These are phyloP conservation scores for Blastocladiella emersonii DNA, from an alignment of 371 early-diverging fungal genomes.

Conservation along the genomic window DNA sequence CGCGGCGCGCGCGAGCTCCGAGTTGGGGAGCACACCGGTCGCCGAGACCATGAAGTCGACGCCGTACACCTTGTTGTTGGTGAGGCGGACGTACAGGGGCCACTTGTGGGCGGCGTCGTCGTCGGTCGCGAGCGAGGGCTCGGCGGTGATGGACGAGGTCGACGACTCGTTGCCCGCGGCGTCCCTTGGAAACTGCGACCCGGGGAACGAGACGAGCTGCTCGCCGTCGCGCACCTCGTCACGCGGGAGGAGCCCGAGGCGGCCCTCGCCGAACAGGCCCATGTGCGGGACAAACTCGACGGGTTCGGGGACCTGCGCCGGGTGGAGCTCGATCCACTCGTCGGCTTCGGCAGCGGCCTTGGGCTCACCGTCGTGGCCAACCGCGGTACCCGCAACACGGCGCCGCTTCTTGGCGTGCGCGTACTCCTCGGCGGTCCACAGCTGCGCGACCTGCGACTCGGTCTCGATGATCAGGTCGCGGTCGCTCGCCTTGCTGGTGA, in stretches of 20 bases:
- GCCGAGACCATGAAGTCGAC: constrained; percentile 3
- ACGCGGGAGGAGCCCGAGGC: neutral
- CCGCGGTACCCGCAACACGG: neutral
- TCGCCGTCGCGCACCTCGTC: neutral
- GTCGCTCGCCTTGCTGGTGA: neutral
- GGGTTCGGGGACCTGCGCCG: neutral
- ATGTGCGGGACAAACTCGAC: constrained; percentile 3
- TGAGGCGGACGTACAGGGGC: constrained; percentile 2
- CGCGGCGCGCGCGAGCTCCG: neutral
- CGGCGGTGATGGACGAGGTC: neutral
- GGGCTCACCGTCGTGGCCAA: neutral
- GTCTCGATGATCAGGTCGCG: constrained; percentile 5
- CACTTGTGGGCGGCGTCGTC: neutral
- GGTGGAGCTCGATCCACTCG: neutral
- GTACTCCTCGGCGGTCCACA: neutral
- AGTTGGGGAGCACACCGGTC: constrained; percentile 4
- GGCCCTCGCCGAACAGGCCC: constrained; percentile 1
- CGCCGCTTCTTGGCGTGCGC: neutral
- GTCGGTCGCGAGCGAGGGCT: neutral
- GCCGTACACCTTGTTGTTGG: constrained; percentile 5
- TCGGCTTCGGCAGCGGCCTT: neutral
- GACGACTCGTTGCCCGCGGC: too few relatives aligned
- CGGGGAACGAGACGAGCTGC: neutral
- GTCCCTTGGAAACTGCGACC: too few relatives aligned
- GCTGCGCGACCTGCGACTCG: neutral